Percentiles rank a stretch among this genome's conserved stretches.
These are phyloP conservation scores for Ogataea pini DNA, from an alignment of 805 yeast genomes.

Conservation along the genomic window DNA sequence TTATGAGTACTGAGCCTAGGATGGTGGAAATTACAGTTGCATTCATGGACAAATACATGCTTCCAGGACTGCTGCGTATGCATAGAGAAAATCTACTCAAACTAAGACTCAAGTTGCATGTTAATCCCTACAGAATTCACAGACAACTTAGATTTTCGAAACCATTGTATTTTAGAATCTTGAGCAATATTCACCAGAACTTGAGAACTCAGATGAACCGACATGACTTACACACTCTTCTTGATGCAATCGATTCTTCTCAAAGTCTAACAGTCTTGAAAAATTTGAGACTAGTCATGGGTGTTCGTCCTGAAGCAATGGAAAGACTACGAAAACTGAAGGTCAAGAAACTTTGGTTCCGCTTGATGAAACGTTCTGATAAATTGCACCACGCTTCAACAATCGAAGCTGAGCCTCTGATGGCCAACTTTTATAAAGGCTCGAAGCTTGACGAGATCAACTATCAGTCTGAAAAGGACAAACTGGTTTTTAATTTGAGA, in stretches of 20 bases:
- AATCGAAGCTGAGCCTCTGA: background rate
- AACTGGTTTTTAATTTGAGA: background rate
- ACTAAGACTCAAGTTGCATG: slow-evolving; percentile 10
- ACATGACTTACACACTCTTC: background rate
- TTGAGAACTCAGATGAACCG: background rate
- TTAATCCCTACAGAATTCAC: background rate
- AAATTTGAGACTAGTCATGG: slow-evolving; percentile 1
- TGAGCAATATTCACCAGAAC: slow-evolving; percentile 7
- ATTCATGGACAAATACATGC: slow-evolving; percentile 30
- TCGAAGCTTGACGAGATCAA: background rate
- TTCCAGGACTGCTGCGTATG: slow-evolving; percentile 24
- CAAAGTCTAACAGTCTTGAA: slow-evolving; percentile 5
- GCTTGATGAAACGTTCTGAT: background rate
- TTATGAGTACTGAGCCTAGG: slow-evolving; percentile 22
- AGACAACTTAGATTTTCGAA: slow-evolving; percentile 7
- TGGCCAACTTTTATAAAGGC: background rate
- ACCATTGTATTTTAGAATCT: slow-evolving; percentile 9
- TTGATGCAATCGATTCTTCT: slow-evolving; percentile 5
- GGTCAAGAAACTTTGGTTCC: background rate
- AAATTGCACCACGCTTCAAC: background rate
- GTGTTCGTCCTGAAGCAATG: background rate
- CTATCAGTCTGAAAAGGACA: background rate
- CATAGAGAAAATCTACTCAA: slow-evolving; percentile 6
- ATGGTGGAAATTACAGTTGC: slow-evolving; percentile 25
- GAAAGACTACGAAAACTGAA: background rate